A percentile compares a stretch with the other conserved stretches of the same genome.
phyloP scores from a whole-genome alignment of 176 grass and related monocot genomes.

The Olyra latifolia region DNA sequence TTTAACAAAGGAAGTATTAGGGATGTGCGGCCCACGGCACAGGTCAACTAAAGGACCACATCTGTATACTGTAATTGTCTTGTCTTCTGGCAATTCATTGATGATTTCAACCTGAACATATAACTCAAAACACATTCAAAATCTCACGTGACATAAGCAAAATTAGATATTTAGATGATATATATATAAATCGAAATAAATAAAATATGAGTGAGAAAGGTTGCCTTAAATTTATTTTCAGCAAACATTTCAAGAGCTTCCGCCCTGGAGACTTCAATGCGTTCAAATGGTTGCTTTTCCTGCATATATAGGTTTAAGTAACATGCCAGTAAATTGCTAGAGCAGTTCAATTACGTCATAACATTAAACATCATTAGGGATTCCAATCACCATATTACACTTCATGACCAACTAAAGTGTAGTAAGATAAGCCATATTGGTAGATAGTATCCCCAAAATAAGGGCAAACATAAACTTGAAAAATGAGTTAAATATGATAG shows the following conservation, averaged over 20 bases:
- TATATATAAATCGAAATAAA: slow-evolving; percentile 9
- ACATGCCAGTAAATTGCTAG: not conserved
- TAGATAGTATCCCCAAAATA: slow-evolving; percentile 6
- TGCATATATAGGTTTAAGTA: slow-evolving; percentile 40
- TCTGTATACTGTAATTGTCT: slow-evolving; percentile 97
- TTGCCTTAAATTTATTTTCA: slow-evolving; percentile 98
- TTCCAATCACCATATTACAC: not conserved
- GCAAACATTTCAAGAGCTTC: slow-evolving; percentile 92
- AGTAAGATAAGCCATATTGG: not conserved
- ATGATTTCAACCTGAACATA: slow-evolving; percentile 92
- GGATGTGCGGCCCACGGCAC: slow-evolving; percentile 96
- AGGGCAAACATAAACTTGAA: not conserved
- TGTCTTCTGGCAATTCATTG: slow-evolving; percentile 90
- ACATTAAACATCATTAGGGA: not conserved
- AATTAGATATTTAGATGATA: slow-evolving; percentile 18
- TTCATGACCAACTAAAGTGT: not conserved
- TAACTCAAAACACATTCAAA: slow-evolving; percentile 19
- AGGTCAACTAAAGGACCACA: slow-evolving; percentile 98
- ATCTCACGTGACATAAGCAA: slow-evolving; percentile 1
- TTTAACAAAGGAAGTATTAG: slow-evolving; percentile 96
- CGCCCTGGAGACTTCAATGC: slow-evolving; percentile 88
- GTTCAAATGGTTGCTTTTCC: slow-evolving; percentile 98
- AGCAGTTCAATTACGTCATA: slow-evolving; percentile 6
- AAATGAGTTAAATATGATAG: slow-evolving; percentile 20
- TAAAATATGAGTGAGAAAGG: not conserved